A percentile compares a stretch with the other conserved stretches of the same genome.
Conservation (phyloP, 257 asterid species). For the Coffea canephora region DNA sequence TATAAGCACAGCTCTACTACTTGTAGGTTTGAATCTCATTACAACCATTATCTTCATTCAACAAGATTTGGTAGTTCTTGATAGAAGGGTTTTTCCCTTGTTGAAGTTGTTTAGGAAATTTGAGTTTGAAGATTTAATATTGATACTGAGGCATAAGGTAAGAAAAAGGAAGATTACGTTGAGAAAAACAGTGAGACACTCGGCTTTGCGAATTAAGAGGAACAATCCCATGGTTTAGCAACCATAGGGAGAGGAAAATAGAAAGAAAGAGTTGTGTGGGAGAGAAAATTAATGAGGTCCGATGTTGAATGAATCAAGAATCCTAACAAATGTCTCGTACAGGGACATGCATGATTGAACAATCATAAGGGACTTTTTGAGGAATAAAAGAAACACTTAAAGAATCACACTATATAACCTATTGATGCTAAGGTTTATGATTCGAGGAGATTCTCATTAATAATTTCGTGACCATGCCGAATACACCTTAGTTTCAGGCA, state of each 20-base stretch:
- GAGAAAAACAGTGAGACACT: constrained; percentile 2
- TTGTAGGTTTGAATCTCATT: constrained; percentile 7
- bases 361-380: not conserved
- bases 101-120: not conserved
- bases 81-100: not conserved
- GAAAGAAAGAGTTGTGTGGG: too few relatives aligned
- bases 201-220: constrained; percentile 7
- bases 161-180: constrained; percentile 16
- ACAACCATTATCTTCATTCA: constrained; percentile 20
- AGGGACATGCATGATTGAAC: not conserved
- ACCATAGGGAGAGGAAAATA: not conserved
- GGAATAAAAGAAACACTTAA: not conserved
- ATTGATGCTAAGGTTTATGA: not conserved
- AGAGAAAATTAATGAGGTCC: not conserved
- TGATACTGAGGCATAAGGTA: constrained; percentile 4
- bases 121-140: not conserved
- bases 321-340: not conserved
- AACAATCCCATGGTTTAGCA: constrained; percentile 1
- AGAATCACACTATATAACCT: too few relatives aligned
- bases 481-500: not conserved
- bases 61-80: not conserved
- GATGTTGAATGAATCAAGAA: not conserved
- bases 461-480: not conserved
- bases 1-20: constrained; percentile 24
- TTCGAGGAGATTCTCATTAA: not conserved